phyloP scores from a whole-genome alignment of 306 rosid species.

The Quercus aquifolioides region DNA sequence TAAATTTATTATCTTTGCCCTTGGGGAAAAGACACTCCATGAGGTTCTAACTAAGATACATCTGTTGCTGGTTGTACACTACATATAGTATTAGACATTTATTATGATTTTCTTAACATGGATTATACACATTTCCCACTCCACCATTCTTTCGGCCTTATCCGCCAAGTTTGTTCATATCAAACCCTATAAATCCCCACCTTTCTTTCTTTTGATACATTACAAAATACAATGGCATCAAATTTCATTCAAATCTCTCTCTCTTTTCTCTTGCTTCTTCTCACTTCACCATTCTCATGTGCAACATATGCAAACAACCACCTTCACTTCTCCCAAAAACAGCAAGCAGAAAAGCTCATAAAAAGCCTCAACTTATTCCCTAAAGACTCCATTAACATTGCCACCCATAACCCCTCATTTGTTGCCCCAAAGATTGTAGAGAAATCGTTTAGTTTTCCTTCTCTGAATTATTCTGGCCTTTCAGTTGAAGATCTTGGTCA shows the following conservation, averaged over 20 bases:
- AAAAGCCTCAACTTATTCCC: slow-evolving; percentile 72
- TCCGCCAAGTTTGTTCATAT: slow-evolving; percentile 21
- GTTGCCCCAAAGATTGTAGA: slow-evolving; percentile 47
- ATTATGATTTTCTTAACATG: too few species aligned
- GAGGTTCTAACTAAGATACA: too few species aligned
- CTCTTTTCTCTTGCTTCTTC: slow-evolving; percentile 28
- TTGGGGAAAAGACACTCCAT: too few species aligned
- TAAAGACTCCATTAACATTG: slow-evolving; percentile 51
- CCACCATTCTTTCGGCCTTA: slow-evolving; percentile 33
- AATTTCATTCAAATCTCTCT: slow-evolving; percentile 19
- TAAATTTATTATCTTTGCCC: too few species aligned
- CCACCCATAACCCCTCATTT: slow-evolving; percentile 21
- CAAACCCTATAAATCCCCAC: slow-evolving; percentile 35
- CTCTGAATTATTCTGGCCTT: slow-evolving; percentile 32
- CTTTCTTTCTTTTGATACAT: not conserved
- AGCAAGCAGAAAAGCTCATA: slow-evolving; percentile 62
- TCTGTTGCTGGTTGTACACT: too few species aligned
- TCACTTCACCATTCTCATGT: slow-evolving; percentile 32
- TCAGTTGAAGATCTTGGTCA: slow-evolving; percentile 76
- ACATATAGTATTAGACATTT: too few species aligned
- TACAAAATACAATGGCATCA: slow-evolving; percentile 45
- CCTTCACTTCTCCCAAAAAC: slow-evolving; percentile 28
- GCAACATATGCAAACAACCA: slow-evolving; percentile 23
- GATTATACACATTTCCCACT: slow-evolving; percentile 21
- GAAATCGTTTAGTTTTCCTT: slow-evolving; percentile 57